Evolutionary conservation across 2,329 filamentous ascomycete genomes (phyloP).

Genomic region (Calonectria honghensis): DNA sequence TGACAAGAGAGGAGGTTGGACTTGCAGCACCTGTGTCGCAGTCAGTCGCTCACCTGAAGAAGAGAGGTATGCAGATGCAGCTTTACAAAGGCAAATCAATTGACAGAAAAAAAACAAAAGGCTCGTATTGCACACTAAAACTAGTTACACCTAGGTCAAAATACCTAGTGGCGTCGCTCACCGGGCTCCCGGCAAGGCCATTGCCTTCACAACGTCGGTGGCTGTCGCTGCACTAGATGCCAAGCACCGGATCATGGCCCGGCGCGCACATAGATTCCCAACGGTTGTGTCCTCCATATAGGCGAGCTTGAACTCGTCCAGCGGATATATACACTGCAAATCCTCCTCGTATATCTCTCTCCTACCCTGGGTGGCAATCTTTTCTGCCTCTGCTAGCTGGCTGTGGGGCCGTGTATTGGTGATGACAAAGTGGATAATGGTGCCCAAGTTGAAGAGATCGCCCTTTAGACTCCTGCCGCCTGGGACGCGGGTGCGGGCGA

Average conservation of each 20-base stretch:
- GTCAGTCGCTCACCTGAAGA: neutral
- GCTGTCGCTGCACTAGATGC: neutral
- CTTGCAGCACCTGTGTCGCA: neutral
- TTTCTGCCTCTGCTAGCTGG: neutral
- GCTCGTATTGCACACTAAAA: slow-evolving; percentile 15
- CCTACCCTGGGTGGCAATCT: neutral
- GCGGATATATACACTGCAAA: neutral
- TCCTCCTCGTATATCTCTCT: slow-evolving; percentile 7
- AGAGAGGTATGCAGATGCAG: neutral
- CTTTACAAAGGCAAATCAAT: neutral
- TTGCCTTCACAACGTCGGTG: neutral
- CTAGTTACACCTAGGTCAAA: neutral
- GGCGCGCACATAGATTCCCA: neutral
- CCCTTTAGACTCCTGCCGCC: neutral
- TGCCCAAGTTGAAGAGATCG: slow-evolving; percentile 8
- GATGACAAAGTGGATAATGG: slow-evolving; percentile 1
- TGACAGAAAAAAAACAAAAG: neutral
- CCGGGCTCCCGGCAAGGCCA: neutral
- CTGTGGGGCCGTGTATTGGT: slow-evolving; percentile 17
- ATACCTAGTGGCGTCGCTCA: neutral
- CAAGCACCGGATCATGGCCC: slow-evolving; percentile 18
- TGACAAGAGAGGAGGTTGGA: neutral
- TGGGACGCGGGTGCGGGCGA: neutral
- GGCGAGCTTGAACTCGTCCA: slow-evolving; percentile 15
- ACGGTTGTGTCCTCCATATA: neutral